phyloP scores from a whole-genome alignment of 306 rosid species.

The Purshia tridentata region DNA sequence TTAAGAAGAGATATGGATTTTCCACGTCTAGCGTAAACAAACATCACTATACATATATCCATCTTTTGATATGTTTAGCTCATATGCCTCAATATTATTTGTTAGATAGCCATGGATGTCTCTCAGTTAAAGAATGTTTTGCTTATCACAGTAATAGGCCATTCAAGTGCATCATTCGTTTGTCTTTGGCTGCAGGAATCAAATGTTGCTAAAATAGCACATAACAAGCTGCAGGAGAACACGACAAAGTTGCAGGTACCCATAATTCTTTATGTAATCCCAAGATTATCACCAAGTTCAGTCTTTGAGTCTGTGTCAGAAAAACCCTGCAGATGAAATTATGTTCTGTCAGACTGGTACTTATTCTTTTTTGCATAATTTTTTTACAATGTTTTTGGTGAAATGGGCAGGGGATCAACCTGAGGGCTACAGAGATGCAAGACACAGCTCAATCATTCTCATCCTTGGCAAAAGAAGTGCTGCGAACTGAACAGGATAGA shows the following conservation, averaged over 20 bases:
- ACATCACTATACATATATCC: background rate
- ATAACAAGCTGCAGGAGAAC: constrained; percentile 73
- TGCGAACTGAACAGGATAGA: constrained; percentile 57
- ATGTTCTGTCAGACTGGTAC: no score
- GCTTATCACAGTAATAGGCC: background rate
- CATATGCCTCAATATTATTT: background rate
- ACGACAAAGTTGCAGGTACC: constrained; percentile 32
- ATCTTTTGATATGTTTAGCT: no score
- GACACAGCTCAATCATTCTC: constrained; percentile 81
- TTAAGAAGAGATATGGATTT: constrained; percentile 78
- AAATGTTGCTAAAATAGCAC: constrained; percentile 55
- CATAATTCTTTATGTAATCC: no score
- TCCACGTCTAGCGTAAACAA: constrained; percentile 51
- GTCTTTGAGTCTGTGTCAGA: no score
- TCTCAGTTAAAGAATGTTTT: no score
- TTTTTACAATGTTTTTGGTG: no score
- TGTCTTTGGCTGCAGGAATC: constrained; percentile 52
- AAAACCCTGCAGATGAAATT: no score
- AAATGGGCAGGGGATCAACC: constrained; percentile 46
- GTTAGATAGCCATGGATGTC: background rate
- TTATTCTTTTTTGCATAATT: no score
- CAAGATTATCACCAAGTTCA: no score
- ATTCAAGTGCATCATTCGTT: background rate
- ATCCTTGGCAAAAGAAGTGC: constrained; percentile 71
- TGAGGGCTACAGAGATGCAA: constrained; percentile 65